phyloP scores from a whole-genome alignment of 2,329 filamentous ascomycete genomes.

The Aspergillus sp. region DNA sequence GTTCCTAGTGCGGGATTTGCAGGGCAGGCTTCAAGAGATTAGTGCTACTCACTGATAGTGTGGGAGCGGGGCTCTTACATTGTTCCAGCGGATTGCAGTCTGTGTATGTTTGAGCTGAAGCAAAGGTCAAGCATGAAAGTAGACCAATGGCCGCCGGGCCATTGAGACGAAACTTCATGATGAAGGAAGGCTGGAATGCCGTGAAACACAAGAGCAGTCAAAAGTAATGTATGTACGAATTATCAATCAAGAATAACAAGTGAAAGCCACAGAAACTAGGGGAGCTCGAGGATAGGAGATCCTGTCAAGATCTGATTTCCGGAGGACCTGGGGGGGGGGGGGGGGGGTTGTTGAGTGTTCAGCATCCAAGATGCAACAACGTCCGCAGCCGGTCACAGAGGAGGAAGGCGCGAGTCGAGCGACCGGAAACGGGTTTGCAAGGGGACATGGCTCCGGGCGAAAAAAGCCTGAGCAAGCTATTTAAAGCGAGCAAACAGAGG shows the following conservation, averaged over 20 bases:
- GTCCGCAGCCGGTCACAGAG: neutral
- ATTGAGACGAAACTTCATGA: constrained; percentile 33
- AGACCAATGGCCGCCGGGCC: constrained; percentile 29
- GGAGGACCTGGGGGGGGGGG: neutral
- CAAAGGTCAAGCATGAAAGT: constrained; percentile 28
- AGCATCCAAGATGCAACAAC: neutral
- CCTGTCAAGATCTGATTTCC: neutral
- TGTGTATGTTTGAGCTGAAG: constrained; percentile 45
- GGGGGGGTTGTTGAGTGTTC: neutral
- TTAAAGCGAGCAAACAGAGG: constrained; percentile 7
- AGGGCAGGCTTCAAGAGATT: constrained; percentile 57
- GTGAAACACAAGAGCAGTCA: constrained; percentile 3
- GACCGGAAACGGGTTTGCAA: neutral
- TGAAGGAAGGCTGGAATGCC: constrained; percentile 14
- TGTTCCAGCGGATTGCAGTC: constrained; percentile 44
- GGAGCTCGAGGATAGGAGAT: neutral
- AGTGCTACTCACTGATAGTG: neutral
- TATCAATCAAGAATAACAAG: neutral
- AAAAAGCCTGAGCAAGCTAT: neutral
- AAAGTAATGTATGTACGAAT: neutral
- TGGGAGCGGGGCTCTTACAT: constrained; percentile 26
- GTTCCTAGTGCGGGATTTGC: constrained; percentile 78
- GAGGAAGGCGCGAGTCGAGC: constrained; percentile 9
- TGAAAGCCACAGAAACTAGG: neutral
- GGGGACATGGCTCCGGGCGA: neutral